phyloP scores from a whole-genome alignment of 2,329 filamentous ascomycete genomes.

The Pseudocercospora ulei region DNA sequence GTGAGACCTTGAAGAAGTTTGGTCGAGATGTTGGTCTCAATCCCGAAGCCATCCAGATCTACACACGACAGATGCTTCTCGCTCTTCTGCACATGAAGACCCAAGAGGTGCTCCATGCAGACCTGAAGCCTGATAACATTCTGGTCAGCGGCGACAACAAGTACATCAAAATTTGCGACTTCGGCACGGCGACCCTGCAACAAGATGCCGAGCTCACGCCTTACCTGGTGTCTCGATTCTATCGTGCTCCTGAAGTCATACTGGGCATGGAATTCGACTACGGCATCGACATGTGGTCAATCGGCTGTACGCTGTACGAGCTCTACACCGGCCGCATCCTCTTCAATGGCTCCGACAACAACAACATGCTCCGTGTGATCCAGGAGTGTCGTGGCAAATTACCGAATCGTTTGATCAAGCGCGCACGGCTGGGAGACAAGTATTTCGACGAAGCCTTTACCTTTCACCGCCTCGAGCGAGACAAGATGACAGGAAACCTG shows the following conservation, averaged over 20 bases:
- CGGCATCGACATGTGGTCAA: slow-evolving; percentile 93
- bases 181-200: slow-evolving; percentile 88
- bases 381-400: slow-evolving; percentile 94
- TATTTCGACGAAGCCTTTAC: slow-evolving; percentile 63
- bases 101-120: slow-evolving; percentile 87
- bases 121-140: slow-evolving; percentile 96
- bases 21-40: slow-evolving; percentile 91
- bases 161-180: slow-evolving; percentile 84
- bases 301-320: slow-evolving; percentile 94
- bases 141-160: slow-evolving; percentile 75
- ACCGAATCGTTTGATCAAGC: slow-evolving; percentile 76
- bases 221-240: slow-evolving; percentile 94
- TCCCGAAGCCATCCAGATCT: slow-evolving; percentile 72
- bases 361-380: slow-evolving; percentile 93
- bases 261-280: slow-evolving; percentile 94
- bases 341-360: slow-evolving; percentile 91
- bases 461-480: slow-evolving; percentile 74
- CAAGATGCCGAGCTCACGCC: slow-evolving; percentile 87
- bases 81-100: slow-evolving; percentile 79
- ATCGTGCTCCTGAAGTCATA: slow-evolving; percentile 93
- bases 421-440: slow-evolving; percentile 61
- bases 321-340: slow-evolving; percentile 95
- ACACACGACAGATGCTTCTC: slow-evolving; percentile 89
- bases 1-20: slow-evolving; percentile 91
- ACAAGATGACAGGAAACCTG: slow-evolving; percentile 78